Evolutionary conservation across 768 basidiomycete genomes (phyloP), one percentile per base, ranked within the genome.

Genomic region (Macrocybe gigantea): DNA sequence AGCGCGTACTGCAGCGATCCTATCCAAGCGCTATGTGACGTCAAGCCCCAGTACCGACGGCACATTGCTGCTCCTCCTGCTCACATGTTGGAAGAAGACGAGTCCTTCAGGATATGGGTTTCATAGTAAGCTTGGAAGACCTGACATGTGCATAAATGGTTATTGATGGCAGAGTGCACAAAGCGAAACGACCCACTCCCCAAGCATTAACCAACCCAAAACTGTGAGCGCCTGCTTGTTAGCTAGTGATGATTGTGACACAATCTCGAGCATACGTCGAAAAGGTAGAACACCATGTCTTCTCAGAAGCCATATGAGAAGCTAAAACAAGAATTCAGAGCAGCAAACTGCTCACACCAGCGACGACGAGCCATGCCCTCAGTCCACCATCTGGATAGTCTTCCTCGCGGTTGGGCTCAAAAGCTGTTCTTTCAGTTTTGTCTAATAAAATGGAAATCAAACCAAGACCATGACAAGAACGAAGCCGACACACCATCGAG

Each of bases 41-140:
- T 50, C 7, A 49, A 29, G 33, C 10, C 15, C 6, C 11, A 3
- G 32, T n/a, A 38, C 6, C 11, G 13, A 11, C 13, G 14, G 7
- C 13, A n/a, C 8, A 36, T 31, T 1, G 3, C 12, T 3, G 11
- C 9, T 4, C 22, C 22, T 22, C 22, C 4, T 22, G 22, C 67
- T 59, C 52, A 82, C 82, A 84, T 80, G n/a, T 66, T 61, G 5
- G 82, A 83, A 2, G 79, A 64, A 10, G 66, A 70, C 0, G 64
- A 66, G 11, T 67, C 50, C 0, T 59, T 61, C 34, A 83, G 66
- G 10, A 77, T n/a, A 1, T 63, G 61, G 14, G 69, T 64, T 49
- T 79, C 67, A 49, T 85, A 82, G 54, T 82, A 80, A 10, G 68
- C 67, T 71, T 84, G 82, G 51, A 82, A 82, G 12, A 77, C 69